Percentiles rank a stretch among this genome's conserved stretches.
phyloP scores from a whole-genome alignment of 306 rosid species.

The Vigna unguiculata region DNA sequence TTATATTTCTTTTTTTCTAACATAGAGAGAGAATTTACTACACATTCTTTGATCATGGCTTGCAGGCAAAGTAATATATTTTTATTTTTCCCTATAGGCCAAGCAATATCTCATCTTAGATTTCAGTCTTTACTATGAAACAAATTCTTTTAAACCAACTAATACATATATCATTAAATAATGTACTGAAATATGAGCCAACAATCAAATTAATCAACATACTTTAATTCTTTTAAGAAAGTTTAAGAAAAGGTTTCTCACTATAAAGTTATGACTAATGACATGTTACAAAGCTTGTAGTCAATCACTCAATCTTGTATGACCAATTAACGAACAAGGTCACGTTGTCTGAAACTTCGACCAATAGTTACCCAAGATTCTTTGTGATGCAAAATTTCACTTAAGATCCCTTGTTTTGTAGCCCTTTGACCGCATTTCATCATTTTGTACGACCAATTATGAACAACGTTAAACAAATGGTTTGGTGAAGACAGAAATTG shows the following conservation, averaged over 20 bases:
- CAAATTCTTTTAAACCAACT: slow-evolving; percentile 7
- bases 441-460: slow-evolving; percentile 54
- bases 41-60: slow-evolving; percentile 24
- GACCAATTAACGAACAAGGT: slow-evolving; percentile 28
- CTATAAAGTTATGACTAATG: background rate
- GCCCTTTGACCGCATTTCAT: slow-evolving; percentile 54
- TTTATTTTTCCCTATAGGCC: slow-evolving; percentile 3
- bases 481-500: slow-evolving; percentile 33
- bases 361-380: slow-evolving; percentile 42
- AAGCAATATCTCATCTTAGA: slow-evolving; percentile 34
- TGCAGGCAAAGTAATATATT: slow-evolving; percentile 33
- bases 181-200: background rate
- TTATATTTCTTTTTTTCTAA: background rate
- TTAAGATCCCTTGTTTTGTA: slow-evolving; percentile 44
- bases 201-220: background rate
- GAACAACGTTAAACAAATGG: slow-evolving; percentile 39
- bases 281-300: background rate
- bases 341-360: slow-evolving; percentile 28
- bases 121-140: background rate
- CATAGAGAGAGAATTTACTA: background rate
- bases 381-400: slow-evolving; percentile 32
- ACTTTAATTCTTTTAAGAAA: background rate
- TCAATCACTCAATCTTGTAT: slow-evolving; percentile 28
- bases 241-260: background rate
- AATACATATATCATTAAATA: background rate